These are phyloP conservation scores for Alternaria infectoria DNA, from an alignment of 2,329 filamentous ascomycete genomes.

Conservation along the genomic window DNA sequence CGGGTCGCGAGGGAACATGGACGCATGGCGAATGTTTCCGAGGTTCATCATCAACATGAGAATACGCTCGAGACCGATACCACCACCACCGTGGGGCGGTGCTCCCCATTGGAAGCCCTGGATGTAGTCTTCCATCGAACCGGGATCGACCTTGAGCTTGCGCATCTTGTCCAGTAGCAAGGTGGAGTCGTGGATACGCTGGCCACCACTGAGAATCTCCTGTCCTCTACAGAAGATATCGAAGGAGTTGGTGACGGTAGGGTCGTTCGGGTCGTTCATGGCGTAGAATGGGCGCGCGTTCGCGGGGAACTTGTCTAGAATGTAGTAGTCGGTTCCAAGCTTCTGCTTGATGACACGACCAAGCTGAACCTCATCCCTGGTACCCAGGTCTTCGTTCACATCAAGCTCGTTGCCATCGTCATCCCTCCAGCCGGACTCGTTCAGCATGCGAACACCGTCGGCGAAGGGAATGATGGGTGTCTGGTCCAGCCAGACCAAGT, in stretches of 20 bases:
- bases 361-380: slow-evolving; percentile 83
- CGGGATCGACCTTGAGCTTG: slow-evolving; percentile 74
- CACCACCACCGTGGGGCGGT: slow-evolving; percentile 87
- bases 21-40: slow-evolving; percentile 87
- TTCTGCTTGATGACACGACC: slow-evolving; percentile 86
- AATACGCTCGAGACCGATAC: slow-evolving; percentile 87
- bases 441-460: slow-evolving; percentile 81
- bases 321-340: slow-evolving; percentile 88
- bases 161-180: slow-evolving; percentile 80
- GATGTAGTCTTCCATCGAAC: slow-evolving; percentile 89
- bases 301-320: slow-evolving; percentile 89
- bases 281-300: slow-evolving; percentile 90
- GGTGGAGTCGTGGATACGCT: slow-evolving; percentile 84
- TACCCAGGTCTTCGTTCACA: slow-evolving; percentile 80
- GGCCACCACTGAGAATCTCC: slow-evolving; percentile 89
- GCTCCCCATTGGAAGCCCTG: slow-evolving; percentile 87
- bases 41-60: slow-evolving; percentile 85
- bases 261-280: slow-evolving; percentile 78
- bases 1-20: slow-evolving; percentile 85
- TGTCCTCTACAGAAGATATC: slow-evolving; percentile 94
- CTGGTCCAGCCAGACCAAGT: slow-evolving; percentile 84
- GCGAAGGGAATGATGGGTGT: slow-evolving; percentile 82
- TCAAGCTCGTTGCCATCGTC: slow-evolving; percentile 76
- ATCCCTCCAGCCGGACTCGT: slow-evolving; percentile 75
- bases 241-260: slow-evolving; percentile 84